A percentile compares a stretch with the other conserved stretches of the same genome.
phyloP scores from a whole-genome alignment of 1,139 yeast genomes.

The Pichia sp. region DNA sequence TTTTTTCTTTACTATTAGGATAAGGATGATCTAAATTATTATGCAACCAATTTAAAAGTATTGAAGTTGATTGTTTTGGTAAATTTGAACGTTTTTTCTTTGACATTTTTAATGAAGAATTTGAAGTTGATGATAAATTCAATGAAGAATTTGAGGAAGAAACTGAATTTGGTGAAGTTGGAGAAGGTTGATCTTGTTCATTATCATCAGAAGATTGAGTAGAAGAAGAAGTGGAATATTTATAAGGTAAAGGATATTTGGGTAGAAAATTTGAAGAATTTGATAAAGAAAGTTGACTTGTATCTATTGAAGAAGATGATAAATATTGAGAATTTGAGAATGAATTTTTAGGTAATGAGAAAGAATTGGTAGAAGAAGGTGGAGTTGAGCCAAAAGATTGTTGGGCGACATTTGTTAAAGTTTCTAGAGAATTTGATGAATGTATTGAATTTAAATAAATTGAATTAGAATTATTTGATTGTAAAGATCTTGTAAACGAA shows the following conservation, averaged over 20 bases:
- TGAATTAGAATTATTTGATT: not conserved
- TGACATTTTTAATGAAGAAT: not conserved
- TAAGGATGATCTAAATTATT: constrained; percentile 87
- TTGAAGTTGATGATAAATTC: not conserved
- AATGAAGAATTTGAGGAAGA: constrained; percentile 2
- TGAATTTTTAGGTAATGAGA: constrained; percentile 4
- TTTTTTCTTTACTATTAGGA: constrained; percentile 86
- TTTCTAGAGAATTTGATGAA: constrained; percentile 11
- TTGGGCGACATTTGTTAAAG: constrained; percentile 17
- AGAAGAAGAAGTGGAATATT: constrained; percentile 1
- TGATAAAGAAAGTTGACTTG: not conserved
- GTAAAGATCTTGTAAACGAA: constrained; percentile 20
- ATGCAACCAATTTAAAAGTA: constrained; percentile 76
- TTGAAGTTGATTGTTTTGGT: constrained; percentile 83
- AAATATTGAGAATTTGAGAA: constrained; percentile 12
- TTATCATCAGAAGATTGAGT: constrained; percentile 1
- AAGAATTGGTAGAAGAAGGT: not conserved
- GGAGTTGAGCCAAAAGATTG: constrained; percentile 11
- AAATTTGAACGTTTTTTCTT: constrained; percentile 43
- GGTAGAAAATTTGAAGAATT: constrained; percentile 2
- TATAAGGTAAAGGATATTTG: not conserved
- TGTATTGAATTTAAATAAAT: constrained; percentile 1
- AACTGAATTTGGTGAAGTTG: not conserved
- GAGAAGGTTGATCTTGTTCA: not conserved
- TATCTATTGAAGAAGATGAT: not conserved